Conservation (phyloP, 1,284 basidiomycete species). For the Spongispora temasekensis region DNA sequence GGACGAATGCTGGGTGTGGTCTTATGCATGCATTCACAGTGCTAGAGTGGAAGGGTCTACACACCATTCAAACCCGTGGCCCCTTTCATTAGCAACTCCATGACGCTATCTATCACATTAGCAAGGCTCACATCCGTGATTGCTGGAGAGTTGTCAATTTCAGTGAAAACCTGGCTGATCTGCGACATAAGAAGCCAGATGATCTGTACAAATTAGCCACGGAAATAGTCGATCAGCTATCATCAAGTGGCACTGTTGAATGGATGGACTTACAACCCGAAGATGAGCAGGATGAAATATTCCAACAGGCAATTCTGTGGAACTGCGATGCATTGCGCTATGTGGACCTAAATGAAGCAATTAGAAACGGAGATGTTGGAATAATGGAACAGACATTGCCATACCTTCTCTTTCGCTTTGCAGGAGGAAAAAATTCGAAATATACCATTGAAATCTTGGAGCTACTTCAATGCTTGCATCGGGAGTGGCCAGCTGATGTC, state of each 20-base stretch:
- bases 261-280: not conserved
- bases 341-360: constrained; percentile 9
- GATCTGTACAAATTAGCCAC: not conserved
- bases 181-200: not conserved
- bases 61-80: not conserved
- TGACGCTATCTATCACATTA: constrained; percentile 6
- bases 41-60: not conserved
- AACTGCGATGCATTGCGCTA: constrained; percentile 24
- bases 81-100: not conserved
- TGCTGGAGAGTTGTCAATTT: constrained; percentile 3
- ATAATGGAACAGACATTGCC: constrained; percentile 9
- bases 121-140: constrained; percentile 2
- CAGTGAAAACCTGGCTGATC: not conserved
- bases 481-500: constrained; percentile 8
- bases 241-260: constrained; percentile 4
- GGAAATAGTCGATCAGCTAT: not conserved
- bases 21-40: not conserved
- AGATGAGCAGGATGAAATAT: constrained; percentile 13
- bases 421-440: constrained; percentile 9
- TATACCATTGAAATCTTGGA: constrained; percentile 12
- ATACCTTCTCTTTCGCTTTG: constrained; percentile 8
- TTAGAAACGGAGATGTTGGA: constrained; percentile 6
- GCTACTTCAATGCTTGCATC: constrained; percentile 7
- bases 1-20: not conserved
- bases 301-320: constrained; percentile 17